These are phyloP conservation scores for Cochlearia excelsa DNA, from an alignment of 345 rosid genomes.

Conservation along the genomic window DNA sequence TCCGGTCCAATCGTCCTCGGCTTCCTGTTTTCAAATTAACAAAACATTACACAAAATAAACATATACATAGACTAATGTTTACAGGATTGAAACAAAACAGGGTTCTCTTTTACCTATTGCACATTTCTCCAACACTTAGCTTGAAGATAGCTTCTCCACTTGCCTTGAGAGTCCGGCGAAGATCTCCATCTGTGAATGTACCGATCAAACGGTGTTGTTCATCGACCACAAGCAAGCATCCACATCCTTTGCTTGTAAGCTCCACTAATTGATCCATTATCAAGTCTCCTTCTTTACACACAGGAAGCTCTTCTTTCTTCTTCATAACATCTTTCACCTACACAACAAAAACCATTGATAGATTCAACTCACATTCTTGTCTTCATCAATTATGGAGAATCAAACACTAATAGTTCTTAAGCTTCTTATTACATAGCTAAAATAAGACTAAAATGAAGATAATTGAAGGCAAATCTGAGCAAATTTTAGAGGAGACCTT, in stretches of 20 bases:
- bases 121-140: slow-evolving; percentile 95
- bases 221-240: slow-evolving; percentile 77
- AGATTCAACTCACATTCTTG: slow-evolving; percentile 9
- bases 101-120: slow-evolving; percentile 55
- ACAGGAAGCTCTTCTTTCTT: slow-evolving; percentile 84
- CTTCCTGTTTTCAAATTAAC: slow-evolving; percentile 46
- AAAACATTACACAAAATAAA: not conserved
- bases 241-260: slow-evolving; percentile 94
- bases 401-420: not conserved
- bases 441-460: not conserved
- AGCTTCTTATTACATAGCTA: not conserved
- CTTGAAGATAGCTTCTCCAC: slow-evolving; percentile 83
- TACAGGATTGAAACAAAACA: not conserved
- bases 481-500: slow-evolving; percentile 49
- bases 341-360: not conserved
- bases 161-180: slow-evolving; percentile 85
- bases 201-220: slow-evolving; percentile 63
- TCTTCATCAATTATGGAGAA: not conserved
- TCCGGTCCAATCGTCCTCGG: slow-evolving; percentile 82
- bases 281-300: slow-evolving; percentile 82
- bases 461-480: not conserved
- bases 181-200: slow-evolving; percentile 96
- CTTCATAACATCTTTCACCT: slow-evolving; percentile 96
- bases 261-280: slow-evolving; percentile 93
- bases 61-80: not conserved